phyloP scores from a whole-genome alignment of 164 flowering plant species.

The Protea cynaroides region DNA sequence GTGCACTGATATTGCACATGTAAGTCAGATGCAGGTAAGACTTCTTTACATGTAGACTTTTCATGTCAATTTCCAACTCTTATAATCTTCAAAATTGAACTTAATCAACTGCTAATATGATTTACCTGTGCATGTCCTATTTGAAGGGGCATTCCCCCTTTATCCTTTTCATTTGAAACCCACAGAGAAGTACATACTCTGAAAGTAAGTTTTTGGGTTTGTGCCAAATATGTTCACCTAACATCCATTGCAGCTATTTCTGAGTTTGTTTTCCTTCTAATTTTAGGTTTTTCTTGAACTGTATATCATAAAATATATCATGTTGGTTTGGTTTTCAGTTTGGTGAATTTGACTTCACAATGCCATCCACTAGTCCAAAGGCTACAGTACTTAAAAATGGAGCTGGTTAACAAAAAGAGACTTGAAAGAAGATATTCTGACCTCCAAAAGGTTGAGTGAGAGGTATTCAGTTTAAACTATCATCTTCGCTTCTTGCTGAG shows the following conservation, averaged over 20 bases:
- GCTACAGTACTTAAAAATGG: slow-evolving; percentile 32
- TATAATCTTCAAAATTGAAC: too few species aligned
- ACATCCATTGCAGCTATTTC: background rate
- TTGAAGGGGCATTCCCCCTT: too few species aligned
- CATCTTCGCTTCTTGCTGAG: background rate
- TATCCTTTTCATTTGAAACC: too few species aligned
- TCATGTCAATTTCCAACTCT: too few species aligned
- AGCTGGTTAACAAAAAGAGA: slow-evolving; percentile 40
- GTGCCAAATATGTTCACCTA: too few species aligned
- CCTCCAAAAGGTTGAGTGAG: slow-evolving; percentile 84
- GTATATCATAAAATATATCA: background rate
- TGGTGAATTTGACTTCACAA: slow-evolving; percentile 35
- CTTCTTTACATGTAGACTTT: too few species aligned
- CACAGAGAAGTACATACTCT: background rate
- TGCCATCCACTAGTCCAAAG: slow-evolving; percentile 27
- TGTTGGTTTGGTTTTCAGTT: slow-evolving; percentile 18
- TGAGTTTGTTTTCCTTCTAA: background rate
- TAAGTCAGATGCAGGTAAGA: too few species aligned
- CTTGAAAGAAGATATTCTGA: slow-evolving; percentile 58
- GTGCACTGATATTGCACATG: too few species aligned
- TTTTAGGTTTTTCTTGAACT: background rate
- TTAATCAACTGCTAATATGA: too few species aligned
- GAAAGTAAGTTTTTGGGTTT: too few species aligned
- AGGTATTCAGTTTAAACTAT: slow-evolving; percentile 38
- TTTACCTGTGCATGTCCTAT: too few species aligned